phyloP scores from a whole-genome alignment of 208 protist genomes.

The Strigomonas culicis region DNA sequence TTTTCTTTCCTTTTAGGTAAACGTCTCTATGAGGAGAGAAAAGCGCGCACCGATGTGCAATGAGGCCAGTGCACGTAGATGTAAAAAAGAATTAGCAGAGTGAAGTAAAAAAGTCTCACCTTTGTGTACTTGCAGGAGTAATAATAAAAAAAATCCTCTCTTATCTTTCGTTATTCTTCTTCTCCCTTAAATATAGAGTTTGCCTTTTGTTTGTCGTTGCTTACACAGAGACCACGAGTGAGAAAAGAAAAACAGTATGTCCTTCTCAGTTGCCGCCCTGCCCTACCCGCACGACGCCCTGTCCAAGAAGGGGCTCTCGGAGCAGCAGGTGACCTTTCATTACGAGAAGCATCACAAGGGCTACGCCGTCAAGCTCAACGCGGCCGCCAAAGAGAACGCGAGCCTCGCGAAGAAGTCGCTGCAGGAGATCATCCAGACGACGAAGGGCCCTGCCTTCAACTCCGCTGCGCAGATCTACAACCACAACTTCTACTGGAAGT shows the following conservation, averaged over 20 bases:
- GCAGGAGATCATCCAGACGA: constrained; percentile 79
- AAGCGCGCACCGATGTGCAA: too few relatives aligned
- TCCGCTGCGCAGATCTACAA: constrained; percentile 92
- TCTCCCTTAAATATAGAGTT: background rate
- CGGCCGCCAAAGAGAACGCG: constrained; percentile 56
- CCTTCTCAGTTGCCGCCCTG: constrained; percentile 70
- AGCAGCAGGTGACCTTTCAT: constrained; percentile 89
- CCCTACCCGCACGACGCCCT: constrained; percentile 77
- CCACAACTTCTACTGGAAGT: constrained; percentile 95
- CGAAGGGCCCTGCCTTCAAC: constrained; percentile 89
- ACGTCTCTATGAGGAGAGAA: too few relatives aligned
- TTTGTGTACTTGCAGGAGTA: background rate
- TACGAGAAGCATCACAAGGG: constrained; percentile 92
- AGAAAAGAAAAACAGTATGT: constrained; percentile 25
- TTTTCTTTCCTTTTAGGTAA: constrained; percentile 15
- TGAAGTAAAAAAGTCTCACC: background rate
- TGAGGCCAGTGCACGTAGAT: too few relatives aligned
- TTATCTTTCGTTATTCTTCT: background rate
- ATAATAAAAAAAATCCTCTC: constrained; percentile 1
- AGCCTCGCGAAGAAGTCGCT: constrained; percentile 63
- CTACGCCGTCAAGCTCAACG: constrained; percentile 91
- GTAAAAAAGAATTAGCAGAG: background rate
- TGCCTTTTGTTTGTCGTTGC: background rate
- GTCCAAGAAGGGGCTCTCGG: constrained; percentile 77
- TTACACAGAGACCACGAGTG: background rate